Conservation (phyloP, 2,329 filamentous ascomycete species). For the Diaporthe eres region DNA sequence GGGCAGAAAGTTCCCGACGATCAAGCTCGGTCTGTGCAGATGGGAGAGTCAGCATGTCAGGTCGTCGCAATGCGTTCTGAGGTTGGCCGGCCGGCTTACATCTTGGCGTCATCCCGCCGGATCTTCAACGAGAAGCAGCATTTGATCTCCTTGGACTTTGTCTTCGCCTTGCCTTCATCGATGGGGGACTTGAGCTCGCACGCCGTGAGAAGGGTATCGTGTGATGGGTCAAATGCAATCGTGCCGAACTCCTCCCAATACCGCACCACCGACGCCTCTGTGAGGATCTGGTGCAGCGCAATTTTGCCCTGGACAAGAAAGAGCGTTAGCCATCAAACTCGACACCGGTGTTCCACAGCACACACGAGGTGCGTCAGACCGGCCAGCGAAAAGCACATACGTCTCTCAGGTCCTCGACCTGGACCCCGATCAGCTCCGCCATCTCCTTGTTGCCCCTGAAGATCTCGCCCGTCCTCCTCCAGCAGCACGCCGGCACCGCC, state of each 20-base stretch:
- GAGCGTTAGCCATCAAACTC: slow-evolving; percentile 33
- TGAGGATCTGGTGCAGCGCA: slow-evolving; percentile 94
- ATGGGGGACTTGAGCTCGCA: slow-evolving; percentile 89
- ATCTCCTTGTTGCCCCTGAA: slow-evolving; percentile 99
- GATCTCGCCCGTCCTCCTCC: slow-evolving; percentile 96
- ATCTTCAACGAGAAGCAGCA: slow-evolving; percentile 99
- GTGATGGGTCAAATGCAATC: slow-evolving; percentile 93
- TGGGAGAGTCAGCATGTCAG: neutral
- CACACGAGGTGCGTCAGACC: neutral
- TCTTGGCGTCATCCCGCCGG: slow-evolving; percentile 92
- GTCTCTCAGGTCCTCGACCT: slow-evolving; percentile 90
- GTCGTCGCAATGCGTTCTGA: neutral
- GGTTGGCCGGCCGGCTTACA: slow-evolving; percentile 73
- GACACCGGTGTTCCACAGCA: neutral
- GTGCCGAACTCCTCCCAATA: slow-evolving; percentile 99
- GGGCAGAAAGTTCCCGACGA: slow-evolving; percentile 96
- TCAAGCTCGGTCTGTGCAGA: slow-evolving; percentile 82
- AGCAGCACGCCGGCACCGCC: slow-evolving; percentile 98
- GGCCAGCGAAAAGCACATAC: slow-evolving; percentile 67
- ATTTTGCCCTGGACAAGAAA: slow-evolving; percentile 81
- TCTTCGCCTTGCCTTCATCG: slow-evolving; percentile 61
- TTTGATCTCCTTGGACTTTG: slow-evolving; percentile 76
- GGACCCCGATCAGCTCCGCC: slow-evolving; percentile 94
- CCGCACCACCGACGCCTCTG: slow-evolving; percentile 92
- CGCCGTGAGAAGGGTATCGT: slow-evolving; percentile 95